Evolutionary conservation across 352 stramenopile genomes (phyloP).

Genomic region (Aphanomyces euteiches): DNA sequence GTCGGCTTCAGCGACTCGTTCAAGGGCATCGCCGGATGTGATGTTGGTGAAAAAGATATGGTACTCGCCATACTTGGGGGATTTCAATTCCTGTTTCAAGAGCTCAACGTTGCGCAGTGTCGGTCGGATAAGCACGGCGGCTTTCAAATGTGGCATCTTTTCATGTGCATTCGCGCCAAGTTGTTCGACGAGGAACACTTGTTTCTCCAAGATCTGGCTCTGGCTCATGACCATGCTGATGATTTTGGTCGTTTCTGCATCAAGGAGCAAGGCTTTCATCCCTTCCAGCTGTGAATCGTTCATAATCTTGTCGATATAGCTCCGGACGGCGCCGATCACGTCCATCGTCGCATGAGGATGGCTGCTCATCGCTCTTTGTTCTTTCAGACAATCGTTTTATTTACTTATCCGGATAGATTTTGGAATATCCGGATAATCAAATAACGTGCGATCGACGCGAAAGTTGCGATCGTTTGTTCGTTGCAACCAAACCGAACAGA

Average conservation of each 20-base stretch:
- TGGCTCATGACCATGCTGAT: slow-evolving; percentile 95
- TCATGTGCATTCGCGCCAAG: slow-evolving; percentile 83
- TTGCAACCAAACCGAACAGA: background rate
- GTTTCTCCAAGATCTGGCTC: slow-evolving; percentile 92
- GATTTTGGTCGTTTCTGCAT: slow-evolving; percentile 93
- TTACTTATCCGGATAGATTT: slow-evolving; percentile 6
- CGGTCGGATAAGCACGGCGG: slow-evolving; percentile 92
- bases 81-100: slow-evolving; percentile 88
- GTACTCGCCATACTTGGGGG: slow-evolving; percentile 96
- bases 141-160: slow-evolving; percentile 92
- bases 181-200: slow-evolving; percentile 95
- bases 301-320: slow-evolving; percentile 83
- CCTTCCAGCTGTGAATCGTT: slow-evolving; percentile 77
- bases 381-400: slow-evolving; percentile 7
- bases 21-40: slow-evolving; percentile 88
- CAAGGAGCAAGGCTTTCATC: slow-evolving; percentile 97
- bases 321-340: slow-evolving; percentile 60
- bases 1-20: slow-evolving; percentile 95
- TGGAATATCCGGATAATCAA: background rate
- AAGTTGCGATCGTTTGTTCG: background rate
- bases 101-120: slow-evolving; percentile 90
- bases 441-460: background rate
- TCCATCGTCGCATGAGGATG: slow-evolving; percentile 45
- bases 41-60: slow-evolving; percentile 99
- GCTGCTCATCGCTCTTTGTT: slow-evolving; percentile 11